These are phyloP conservation scores for Metarhizium sp. DNA, from an alignment of 2,329 filamentous ascomycete genomes.

Conservation along the genomic window DNA sequence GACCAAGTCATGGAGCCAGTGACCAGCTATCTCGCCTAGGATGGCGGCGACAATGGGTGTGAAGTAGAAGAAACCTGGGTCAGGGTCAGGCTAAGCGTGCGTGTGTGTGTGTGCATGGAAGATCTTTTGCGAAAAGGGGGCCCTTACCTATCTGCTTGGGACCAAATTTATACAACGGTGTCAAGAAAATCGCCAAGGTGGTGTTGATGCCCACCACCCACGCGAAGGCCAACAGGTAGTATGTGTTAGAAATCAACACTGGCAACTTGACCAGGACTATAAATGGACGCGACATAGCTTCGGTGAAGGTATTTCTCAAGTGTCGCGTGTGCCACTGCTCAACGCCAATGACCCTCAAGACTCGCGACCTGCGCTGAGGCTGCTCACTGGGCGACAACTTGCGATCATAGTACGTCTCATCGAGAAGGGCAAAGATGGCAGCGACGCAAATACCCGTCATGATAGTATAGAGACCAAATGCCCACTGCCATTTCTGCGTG, in stretches of 20 bases:
- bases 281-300: constrained; percentile 29
- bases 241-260: constrained; percentile 20
- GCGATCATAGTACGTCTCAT: constrained; percentile 42
- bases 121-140: not conserved
- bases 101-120: not conserved
- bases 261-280: constrained; percentile 29
- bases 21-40: constrained; percentile 43
- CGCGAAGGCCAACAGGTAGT: constrained; percentile 27
- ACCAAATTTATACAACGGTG: constrained; percentile 39
- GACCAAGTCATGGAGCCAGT: constrained; percentile 45
- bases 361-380: constrained; percentile 14
- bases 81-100: not conserved
- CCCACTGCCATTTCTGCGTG: constrained; percentile 32
- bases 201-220: constrained; percentile 49
- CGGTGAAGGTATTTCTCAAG: constrained; percentile 25
- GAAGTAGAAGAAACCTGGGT: constrained; percentile 41
- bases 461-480: constrained; percentile 38
- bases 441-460: constrained; percentile 27
- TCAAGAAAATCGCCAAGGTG: constrained; percentile 42
- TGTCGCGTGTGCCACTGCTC: constrained; percentile 6
- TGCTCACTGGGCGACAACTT: constrained; percentile 21
- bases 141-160: constrained; percentile 33
- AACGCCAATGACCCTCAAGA: constrained; percentile 11
- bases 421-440: constrained; percentile 29
- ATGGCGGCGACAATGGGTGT: constrained; percentile 44